phyloP scores from a whole-genome alignment of 371 early-diverging fungal genomes.

The Lichtheimia ornata region DNA sequence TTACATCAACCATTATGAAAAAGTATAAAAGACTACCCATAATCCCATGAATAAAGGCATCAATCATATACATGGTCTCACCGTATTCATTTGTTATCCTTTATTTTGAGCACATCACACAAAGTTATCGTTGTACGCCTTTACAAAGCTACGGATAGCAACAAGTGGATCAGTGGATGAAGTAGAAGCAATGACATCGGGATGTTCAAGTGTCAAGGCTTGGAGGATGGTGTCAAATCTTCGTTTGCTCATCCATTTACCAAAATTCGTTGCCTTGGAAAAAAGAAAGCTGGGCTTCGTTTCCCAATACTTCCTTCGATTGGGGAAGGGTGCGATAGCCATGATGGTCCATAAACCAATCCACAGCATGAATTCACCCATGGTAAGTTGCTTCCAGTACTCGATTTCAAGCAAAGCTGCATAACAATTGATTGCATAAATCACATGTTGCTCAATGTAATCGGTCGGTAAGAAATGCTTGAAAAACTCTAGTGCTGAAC shows the following conservation, averaged over 20 bases:
- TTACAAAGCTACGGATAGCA: constrained; percentile 4
- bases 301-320: constrained; percentile 1
- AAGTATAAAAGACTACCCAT: no score
- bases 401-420: not conserved
- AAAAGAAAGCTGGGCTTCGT: not conserved
- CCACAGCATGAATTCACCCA: constrained; percentile 2
- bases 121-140: constrained; percentile 4
- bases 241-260: constrained; percentile 2
- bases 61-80: no score
- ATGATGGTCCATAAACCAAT: constrained; percentile 3
- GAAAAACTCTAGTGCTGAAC: not conserved
- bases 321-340: not conserved
- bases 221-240: constrained; percentile 3
- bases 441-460: not conserved
- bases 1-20: no score
- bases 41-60: no score
- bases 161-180: not conserved
- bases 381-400: not conserved
- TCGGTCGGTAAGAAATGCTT: constrained; percentile 1
- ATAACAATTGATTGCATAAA: not conserved
- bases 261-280: not conserved
- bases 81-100: no score
- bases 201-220: constrained; percentile 6
- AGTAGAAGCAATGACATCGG: not conserved
- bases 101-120: no score